Base-by-base conservation (phyloP, 768 basidiomycete genomes). In the Mycena belliarum region DNA sequence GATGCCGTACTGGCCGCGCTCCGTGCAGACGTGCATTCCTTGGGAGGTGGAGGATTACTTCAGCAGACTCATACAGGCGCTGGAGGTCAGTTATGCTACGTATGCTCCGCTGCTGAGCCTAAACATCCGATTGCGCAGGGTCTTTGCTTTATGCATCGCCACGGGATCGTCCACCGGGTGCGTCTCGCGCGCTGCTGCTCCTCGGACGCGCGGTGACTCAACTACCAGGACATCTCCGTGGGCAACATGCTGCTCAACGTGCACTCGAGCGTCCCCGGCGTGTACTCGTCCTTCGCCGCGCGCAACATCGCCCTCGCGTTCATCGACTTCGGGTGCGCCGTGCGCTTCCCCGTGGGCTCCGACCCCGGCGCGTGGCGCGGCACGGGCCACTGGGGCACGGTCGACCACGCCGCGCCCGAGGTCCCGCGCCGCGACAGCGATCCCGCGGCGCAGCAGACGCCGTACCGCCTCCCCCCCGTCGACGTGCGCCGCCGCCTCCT, bases 21-120 rank as follows among this genome's bases (percentile, higher is more conserved):
- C 61, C 15, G 57, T 47, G 2, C 57, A 59, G 41, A 45, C 44
- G 16, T 63, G 61, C 45, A 59, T 63, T 15, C 52, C 57, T 21
- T 55, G 53, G 61, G 61, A 63, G 50, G 61, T 63, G 20, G 61
- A 63, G 8, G 61, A 63, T 42, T 58, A 63, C 49, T 63, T 63
- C 41, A 40, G 49, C 35, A 28, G 61, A 42, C 41, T 62, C 21
- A 20, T 23, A n/a, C 56, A 62, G 33, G 61, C 61, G n/a, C 28
- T 62, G 10, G 56, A 58, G 53, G 61, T 59, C 18, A 11, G 21
- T 9, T n/a, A n/a, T n/a, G n/a, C n/a, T n/a, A n/a, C n/a, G n/a
- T 6, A 32, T 55, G 42, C 24, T 51, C 48, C 38, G 49, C 33
- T 58, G 45, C 20, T 35, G 23, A 28, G 45, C 12, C 23, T 26